These are phyloP conservation scores for Polysphondylium violaceum DNA, from an alignment of 78 protist genomes.

Conservation along the genomic window DNA sequence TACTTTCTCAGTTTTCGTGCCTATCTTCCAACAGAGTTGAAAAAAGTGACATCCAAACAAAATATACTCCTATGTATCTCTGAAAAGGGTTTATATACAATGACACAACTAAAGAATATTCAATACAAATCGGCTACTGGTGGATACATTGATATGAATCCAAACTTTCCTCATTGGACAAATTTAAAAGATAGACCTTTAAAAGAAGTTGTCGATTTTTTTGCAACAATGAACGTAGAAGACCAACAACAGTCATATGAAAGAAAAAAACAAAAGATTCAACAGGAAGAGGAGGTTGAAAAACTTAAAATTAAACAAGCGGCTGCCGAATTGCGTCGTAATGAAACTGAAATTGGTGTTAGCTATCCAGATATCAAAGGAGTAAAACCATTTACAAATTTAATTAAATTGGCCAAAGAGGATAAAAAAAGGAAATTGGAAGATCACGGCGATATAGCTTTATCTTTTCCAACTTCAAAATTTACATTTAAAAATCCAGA, in stretches of 20 bases:
- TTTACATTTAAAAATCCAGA: background rate
- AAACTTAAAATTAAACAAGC: no score
- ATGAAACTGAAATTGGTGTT: no score
- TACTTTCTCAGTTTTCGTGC: background rate
- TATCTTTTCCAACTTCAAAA: background rate
- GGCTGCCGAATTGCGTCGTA: no score
- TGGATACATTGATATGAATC: no score
- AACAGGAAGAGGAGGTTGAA: no score
- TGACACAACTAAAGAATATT: background rate
- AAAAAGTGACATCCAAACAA: background rate
- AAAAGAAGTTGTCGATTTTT: background rate
- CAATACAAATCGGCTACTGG: no score
- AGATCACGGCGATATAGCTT: background rate
- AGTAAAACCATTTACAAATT: no score
- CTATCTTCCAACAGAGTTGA: background rate
- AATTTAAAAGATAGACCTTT: no score
- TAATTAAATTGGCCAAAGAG: no score
- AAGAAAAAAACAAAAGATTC: no score
- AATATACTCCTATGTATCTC: background rate
- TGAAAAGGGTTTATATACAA: background rate
- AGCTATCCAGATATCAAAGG: no score
- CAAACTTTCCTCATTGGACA: no score
- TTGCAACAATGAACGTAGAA: background rate
- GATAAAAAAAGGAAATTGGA: conserved; percentile 31
- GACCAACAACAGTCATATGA: background rate